Base-by-base conservation (phyloP, 176 grass and related monocot species). In the Carex myosuroides region DNA sequence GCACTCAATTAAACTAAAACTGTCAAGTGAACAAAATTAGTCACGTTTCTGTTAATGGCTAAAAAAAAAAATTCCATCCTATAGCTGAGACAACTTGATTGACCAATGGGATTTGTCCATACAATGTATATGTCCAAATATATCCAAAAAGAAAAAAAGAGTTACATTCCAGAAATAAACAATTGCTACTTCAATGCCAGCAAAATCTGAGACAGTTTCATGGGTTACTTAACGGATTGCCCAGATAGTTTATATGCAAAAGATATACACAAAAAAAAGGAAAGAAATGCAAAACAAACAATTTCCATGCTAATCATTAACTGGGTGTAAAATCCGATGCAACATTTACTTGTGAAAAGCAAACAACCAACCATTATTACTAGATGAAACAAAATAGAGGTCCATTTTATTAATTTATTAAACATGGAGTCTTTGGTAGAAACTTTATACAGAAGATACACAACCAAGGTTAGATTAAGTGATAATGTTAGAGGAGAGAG, bases 401-500 rank as follows among this genome's bases (percentile, higher is more conserved):
- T 9, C 6, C 56, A 57, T 37, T 29, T 26, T 50, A 65, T 54
- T 35, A 66, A 79, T 33, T 33, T 22, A 60, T 66, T 29, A 66
- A 68, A 35, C 11, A 57, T 14, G 46, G 24, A 24, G 73, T 77
- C 46, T 76, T 76, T 56, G 50, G 48, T 77, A 33, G 50, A 13
- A 30, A 56, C 48, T 77, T 77, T 77, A 54, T 56, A 77, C 73
- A 77, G 24, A 77, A 32, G 73, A 77, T 77, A 77, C 72, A 76
- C 72, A 75, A 77, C 46, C 13, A 56, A 83, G 64, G 63, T 84
- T 84, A 84, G 64, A 71, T 52, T 33, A 58, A 75, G 44, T 75
- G 44, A 67, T 20, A 52, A 64, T 58, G 69, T 71, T 55, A 76
- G 48, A 30, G 33, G 67, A 73, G 18, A 71, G 3, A 71, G 64